phyloP scores from a whole-genome alignment of 2,329 filamentous ascomycete genomes.

The Aureobasidium sp. region DNA sequence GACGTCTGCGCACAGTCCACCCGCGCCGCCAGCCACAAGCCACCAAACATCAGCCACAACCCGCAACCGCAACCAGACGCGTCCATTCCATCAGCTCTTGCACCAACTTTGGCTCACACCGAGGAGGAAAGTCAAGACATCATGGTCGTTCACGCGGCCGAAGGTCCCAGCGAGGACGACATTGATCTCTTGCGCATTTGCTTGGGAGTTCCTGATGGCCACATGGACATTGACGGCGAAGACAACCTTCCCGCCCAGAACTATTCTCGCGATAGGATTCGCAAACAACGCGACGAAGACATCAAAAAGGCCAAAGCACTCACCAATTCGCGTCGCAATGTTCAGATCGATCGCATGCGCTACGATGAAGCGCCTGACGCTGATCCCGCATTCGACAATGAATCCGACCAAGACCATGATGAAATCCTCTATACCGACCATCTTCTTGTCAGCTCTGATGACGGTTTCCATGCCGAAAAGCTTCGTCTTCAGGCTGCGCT shows the following conservation, averaged over 20 bases:
- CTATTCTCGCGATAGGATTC: background rate
- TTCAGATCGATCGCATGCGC: background rate
- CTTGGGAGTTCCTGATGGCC: background rate
- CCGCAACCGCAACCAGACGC: background rate
- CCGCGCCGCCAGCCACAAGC: background rate
- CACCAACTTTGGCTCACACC: background rate
- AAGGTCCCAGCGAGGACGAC: background rate
- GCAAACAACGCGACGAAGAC: background rate
- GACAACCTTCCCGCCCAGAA: background rate
- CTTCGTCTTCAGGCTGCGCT: background rate
- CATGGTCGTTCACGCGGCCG: background rate
- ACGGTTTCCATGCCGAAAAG: background rate
- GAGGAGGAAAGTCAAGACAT: background rate
- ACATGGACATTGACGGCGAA: background rate
- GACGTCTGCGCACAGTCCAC: background rate
- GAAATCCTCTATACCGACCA: background rate
- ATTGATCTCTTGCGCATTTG: background rate
- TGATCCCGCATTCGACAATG: background rate
- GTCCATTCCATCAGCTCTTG: background rate
- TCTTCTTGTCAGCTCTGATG: background rate
- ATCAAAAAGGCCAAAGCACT: background rate
- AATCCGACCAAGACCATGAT: background rate
- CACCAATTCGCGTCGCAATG: background rate
- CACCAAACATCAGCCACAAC: background rate
- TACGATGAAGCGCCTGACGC: background rate